These are phyloP conservation scores for Dissophora ornata DNA, from an alignment of 192 early-diverging fungal species.

Conservation along the genomic window DNA sequence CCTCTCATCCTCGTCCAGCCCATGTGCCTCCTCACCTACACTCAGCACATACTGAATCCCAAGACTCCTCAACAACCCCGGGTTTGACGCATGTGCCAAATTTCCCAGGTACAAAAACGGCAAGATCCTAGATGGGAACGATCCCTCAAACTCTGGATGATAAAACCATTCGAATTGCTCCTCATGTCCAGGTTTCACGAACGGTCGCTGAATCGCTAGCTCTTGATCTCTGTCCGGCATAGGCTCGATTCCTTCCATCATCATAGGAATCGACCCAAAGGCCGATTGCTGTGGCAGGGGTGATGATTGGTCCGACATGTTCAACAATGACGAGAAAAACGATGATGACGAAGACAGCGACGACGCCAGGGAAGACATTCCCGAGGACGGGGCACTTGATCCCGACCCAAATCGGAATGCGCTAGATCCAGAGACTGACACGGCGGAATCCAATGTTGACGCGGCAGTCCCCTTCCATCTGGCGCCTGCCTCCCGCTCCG, in stretches of 20 bases:
- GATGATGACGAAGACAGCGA: constrained; percentile 38
- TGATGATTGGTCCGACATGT: constrained; percentile 7
- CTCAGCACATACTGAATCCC: constrained; percentile 67
- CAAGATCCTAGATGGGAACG: constrained; percentile 68
- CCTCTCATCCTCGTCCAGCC: constrained; percentile 22
- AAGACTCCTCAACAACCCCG: constrained; percentile 60
- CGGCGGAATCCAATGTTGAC: not conserved
- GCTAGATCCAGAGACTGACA: not conserved
- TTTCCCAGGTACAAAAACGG: constrained; percentile 71
- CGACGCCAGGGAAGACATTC: constrained; percentile 20
- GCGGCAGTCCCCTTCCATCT: not conserved
- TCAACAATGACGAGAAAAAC: constrained; percentile 38
- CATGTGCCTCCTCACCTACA: constrained; percentile 67
- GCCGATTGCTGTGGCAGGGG: not conserved
- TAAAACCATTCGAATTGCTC: constrained; percentile 62
- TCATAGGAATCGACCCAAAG: not conserved
- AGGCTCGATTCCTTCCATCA: constrained; percentile 42
- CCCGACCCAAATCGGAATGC: not conserved
- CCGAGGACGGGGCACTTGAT: constrained; percentile 10
- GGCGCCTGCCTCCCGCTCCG: not conserved
- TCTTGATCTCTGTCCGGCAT: constrained; percentile 3
- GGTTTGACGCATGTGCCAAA: constrained; percentile 72
- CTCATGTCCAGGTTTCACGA: constrained; percentile 10
- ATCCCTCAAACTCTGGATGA: constrained; percentile 67
- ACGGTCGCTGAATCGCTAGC: constrained; percentile 7